These are phyloP conservation scores for Sarocladium oryzae DNA, from an alignment of 2,329 filamentous ascomycete genomes.

Conservation along the genomic window DNA sequence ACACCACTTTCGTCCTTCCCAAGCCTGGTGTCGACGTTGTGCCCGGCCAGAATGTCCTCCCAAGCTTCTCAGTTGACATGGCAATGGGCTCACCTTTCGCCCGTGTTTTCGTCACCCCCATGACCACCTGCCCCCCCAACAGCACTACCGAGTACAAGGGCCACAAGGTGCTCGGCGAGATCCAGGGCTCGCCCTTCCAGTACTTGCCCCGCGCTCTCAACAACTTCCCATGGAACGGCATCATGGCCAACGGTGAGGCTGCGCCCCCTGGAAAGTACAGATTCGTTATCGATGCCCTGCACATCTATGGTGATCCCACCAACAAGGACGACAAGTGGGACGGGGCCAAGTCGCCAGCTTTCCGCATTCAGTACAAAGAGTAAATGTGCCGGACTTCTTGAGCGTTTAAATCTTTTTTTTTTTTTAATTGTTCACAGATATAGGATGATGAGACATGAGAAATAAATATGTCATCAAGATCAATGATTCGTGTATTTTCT, in stretches of 20 bases:
- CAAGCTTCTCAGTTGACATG: conserved; percentile 26
- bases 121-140: conserved; percentile 3
- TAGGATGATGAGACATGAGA: neutral
- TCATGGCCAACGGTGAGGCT: conserved; percentile 38
- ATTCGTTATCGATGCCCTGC: conserved; percentile 41
- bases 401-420: neutral
- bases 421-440: neutral
- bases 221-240: conserved; percentile 36
- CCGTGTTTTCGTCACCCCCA: conserved; percentile 16
- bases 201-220: conserved; percentile 21
- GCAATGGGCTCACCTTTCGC: conserved; percentile 5
- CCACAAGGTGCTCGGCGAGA: conserved; percentile 32
- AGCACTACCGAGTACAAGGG: neutral
- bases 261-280: conserved; percentile 44
- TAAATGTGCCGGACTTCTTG: neutral
- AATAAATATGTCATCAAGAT: neutral
- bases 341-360: conserved; percentile 30
- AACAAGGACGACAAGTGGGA: conserved; percentile 41
- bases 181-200: conserved; percentile 34
- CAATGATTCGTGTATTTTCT: too few species aligned
- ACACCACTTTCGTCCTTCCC: conserved; percentile 36
- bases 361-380: conserved; percentile 37
- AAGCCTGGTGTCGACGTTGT: conserved; percentile 27
- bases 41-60: conserved; percentile 24
- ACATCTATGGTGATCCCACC: conserved; percentile 41